Evolutionary conservation across 805 yeast species (phyloP).

Genomic region (Lipomyces sp.): DNA sequence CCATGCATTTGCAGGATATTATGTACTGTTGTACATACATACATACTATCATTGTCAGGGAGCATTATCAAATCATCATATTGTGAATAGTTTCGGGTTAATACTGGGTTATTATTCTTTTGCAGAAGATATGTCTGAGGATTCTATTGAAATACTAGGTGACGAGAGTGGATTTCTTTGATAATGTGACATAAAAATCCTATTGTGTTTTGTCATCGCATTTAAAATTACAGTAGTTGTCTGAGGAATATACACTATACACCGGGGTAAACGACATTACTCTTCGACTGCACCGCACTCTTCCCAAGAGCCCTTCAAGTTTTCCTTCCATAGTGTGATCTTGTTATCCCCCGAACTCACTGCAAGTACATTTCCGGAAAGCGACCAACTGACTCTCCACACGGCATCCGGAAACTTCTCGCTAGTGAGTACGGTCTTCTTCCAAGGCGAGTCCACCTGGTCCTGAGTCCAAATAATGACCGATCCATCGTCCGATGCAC

Average conservation of each 20-base stretch:
- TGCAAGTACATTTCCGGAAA: conserved; percentile 92
- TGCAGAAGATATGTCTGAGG: no score
- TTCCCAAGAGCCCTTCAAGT: conserved; percentile 90
- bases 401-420: conserved; percentile 94
- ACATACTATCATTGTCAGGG: no score
- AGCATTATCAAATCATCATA: no score
- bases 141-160: no score
- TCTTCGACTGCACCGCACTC: conserved; percentile 95
- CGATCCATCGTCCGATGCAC: conserved; percentile 94
- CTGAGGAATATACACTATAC: not conserved
- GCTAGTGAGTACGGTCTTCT: conserved; percentile 65
- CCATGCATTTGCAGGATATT: no score
- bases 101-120: no score
- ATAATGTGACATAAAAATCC: no score
- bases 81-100: no score
- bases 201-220: no score
- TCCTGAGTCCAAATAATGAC: conserved; percentile 95
- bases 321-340: conserved; percentile 95
- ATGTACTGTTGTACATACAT: no score
- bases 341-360: conserved; percentile 95
- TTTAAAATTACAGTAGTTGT: no score
- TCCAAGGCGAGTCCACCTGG: conserved; percentile 61
- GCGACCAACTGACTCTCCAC: conserved; percentile 98
- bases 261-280: conserved; percentile 37
- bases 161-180: no score